A percentile compares a stretch with the other conserved stretches of the same genome.
phyloP scores from a whole-genome alignment of 495 filamentous ascomycete species.

The Podospora didyma region DNA sequence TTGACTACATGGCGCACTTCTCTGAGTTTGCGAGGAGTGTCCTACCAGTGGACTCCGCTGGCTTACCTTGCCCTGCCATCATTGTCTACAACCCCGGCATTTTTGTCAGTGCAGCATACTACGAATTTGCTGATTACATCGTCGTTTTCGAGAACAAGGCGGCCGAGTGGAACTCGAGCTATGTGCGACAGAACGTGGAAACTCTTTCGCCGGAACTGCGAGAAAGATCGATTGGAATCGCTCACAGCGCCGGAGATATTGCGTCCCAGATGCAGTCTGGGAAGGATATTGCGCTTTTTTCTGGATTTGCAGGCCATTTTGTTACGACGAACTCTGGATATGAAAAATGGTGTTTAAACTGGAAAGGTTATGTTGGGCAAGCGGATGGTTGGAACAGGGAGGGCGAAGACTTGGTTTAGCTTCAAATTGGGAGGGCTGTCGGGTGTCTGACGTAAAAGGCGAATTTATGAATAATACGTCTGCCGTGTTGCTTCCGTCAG shows the following conservation, averaged over 20 bases:
- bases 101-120: conserved; percentile 15
- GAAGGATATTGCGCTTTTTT: conserved; percentile 10
- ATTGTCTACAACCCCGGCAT: conserved; percentile 29
- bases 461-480: not conserved
- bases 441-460: not conserved
- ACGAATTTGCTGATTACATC: conserved; percentile 21
- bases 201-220: conserved; percentile 8
- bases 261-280: conserved; percentile 8
- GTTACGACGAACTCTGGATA: conserved; percentile 21
- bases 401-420: not conserved
- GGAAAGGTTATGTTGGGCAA: conserved; percentile 11
- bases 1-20: conserved; percentile 14
- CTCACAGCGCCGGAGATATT: conserved; percentile 10
- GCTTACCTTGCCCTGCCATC: not conserved
- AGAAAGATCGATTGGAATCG: conserved; percentile 17
- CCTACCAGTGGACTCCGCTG: not conserved
- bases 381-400: not conserved
- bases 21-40: not conserved
- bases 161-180: conserved; percentile 13
- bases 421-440: not conserved
- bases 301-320: conserved; percentile 21
- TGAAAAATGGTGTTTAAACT: conserved; percentile 15
- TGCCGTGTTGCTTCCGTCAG: too few relatives aligned
- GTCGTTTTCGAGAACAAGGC: conserved; percentile 26
- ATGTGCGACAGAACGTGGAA: conserved; percentile 12